phyloP scores from a whole-genome alignment of 805 yeast genomes.

The Ogataea zsoltii region DNA sequence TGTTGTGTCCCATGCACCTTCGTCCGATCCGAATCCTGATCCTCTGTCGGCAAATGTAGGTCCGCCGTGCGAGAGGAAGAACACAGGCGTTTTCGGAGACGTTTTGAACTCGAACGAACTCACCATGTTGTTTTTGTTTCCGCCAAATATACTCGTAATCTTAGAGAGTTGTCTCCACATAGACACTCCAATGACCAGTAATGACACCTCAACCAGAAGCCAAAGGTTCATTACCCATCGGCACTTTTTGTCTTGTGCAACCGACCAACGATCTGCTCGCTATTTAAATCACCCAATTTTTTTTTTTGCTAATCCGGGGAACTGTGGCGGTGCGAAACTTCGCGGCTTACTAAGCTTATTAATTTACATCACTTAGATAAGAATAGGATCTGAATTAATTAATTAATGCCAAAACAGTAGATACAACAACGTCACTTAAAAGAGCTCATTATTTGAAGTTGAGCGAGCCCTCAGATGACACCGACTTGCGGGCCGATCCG shows the following conservation, averaged over 20 bases:
- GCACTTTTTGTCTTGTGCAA: background rate
- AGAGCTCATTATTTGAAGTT: background rate
- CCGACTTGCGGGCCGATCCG: conserved; percentile 47
- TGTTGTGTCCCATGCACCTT: conserved; percentile 59
- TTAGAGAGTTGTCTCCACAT: conserved; percentile 1
- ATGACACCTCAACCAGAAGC: background rate
- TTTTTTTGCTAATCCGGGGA: conserved; percentile 1
- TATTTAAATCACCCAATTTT: background rate
- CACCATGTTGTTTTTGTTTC: background rate
- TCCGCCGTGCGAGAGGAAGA: conserved; percentile 80
- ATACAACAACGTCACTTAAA: background rate
- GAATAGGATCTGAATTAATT: no score
- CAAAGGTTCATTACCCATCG: background rate
- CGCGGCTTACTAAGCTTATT: conserved; percentile 2
- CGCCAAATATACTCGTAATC: background rate
- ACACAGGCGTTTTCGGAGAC: conserved; percentile 47
- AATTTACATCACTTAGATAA: background rate
- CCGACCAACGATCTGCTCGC: background rate
- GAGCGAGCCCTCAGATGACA: conserved; percentile 26
- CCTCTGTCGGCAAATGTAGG: conserved; percentile 69
- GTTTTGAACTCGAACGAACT: conserved; percentile 12
- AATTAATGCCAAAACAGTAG: no score
- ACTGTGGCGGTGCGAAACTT: background rate
- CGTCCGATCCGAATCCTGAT: conserved; percentile 49
- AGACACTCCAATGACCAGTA: conserved; percentile 2